Conservation (phyloP, 2,329 filamentous ascomycete genomes). For the Pyrenochaeta sp. region DNA sequence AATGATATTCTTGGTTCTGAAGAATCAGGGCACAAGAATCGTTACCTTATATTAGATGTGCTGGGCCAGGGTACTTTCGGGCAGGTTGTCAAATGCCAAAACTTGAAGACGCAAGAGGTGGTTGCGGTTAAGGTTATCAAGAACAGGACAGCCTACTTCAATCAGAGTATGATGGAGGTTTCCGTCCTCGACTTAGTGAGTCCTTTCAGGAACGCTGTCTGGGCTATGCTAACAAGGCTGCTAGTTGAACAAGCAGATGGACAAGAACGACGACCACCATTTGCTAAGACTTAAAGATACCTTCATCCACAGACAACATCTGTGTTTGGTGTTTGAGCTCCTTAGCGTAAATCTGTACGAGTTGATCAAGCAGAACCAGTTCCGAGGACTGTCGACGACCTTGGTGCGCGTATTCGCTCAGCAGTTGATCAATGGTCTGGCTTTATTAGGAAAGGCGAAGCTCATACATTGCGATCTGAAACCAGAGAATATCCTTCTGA, state of each 20-base stretch:
- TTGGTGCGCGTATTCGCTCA: constrained; percentile 97
- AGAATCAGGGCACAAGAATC: constrained; percentile 98
- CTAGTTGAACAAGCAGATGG: constrained; percentile 95
- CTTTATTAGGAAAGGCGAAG: constrained; percentile 92
- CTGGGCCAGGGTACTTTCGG: constrained; percentile 97
- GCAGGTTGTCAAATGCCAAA: constrained; percentile 98
- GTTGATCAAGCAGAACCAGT: constrained; percentile 99
- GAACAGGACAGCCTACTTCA: constrained; percentile 98
- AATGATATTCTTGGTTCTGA: constrained; percentile 98
- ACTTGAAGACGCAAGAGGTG: constrained; percentile 96
- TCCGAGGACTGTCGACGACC: constrained; percentile 95
- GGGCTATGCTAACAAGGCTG: constrained; percentile 17
- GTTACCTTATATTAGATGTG: constrained; percentile 96
- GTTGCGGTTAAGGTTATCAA: constrained; percentile 99
- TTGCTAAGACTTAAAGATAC: constrained; percentile 94
- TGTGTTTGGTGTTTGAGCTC: constrained; percentile 95
- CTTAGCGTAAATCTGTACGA: constrained; percentile 98
- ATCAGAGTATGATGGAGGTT: constrained; percentile 99
- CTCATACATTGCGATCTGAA: constrained; percentile 98
- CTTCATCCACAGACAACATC: constrained; percentile 96
- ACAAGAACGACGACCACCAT: constrained; percentile 99
- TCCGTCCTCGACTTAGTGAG: constrained; percentile 92
- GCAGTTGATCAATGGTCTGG: constrained; percentile 90
- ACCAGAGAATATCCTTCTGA: constrained; percentile 95
- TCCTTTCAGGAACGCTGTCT: neutral